Conservation (phyloP, 139 green algal genomes). For the Coccomyxa sp. region DNA sequence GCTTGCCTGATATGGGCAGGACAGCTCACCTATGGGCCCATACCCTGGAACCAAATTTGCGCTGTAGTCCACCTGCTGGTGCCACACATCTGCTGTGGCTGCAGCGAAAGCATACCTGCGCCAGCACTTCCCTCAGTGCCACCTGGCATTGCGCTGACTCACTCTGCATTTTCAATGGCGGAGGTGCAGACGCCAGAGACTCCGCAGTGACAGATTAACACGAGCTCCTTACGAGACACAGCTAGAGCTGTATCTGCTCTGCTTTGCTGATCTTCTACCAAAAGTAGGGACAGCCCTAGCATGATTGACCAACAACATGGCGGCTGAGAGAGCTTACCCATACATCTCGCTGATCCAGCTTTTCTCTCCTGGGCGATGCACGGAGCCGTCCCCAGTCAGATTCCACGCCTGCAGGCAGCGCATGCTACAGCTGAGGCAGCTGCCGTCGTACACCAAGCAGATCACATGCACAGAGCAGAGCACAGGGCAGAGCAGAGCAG, state of each 20-base stretch:
- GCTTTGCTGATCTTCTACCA: too few relatives aligned
- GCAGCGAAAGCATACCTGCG: not conserved
- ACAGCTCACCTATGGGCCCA: not conserved
- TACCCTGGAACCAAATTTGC: not conserved
- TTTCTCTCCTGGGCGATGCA: not conserved
- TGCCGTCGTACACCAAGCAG: too few relatives aligned
- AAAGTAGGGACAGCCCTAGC: too few relatives aligned
- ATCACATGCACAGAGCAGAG: too few relatives aligned
- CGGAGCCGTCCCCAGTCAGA: not conserved
- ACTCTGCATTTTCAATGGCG: not conserved
- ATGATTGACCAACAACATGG: too few relatives aligned
- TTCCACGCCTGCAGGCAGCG: too few relatives aligned
- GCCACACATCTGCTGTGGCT: not conserved
- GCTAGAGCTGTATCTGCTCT: not conserved
- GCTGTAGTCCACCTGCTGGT: not conserved
- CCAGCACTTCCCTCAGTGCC: not conserved
- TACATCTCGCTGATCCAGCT: not conserved
- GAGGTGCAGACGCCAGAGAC: not conserved
- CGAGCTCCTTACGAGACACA: not conserved
- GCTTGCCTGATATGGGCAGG: not conserved
- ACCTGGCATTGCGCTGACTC: not conserved
- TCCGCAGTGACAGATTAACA: not conserved
- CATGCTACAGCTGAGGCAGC: too few relatives aligned
- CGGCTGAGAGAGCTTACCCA: not conserved
- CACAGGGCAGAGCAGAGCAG: too few relatives aligned